Percentiles rank a stretch among this genome's conserved stretches.
Conservation (phyloP, 257 asterid species). For the Penstemon davidsonii region DNA sequence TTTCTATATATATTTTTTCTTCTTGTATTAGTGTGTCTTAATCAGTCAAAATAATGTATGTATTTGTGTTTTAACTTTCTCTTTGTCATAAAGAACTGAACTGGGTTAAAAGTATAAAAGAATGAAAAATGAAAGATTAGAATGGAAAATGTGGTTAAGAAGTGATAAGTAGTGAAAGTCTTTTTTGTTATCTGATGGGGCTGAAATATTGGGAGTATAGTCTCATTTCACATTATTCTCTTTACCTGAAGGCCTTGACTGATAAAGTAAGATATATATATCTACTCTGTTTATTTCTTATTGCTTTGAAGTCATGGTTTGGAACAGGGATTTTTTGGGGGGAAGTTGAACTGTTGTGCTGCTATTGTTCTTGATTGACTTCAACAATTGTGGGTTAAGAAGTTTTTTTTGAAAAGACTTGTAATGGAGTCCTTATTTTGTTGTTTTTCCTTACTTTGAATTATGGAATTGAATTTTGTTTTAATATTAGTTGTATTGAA, state of each 20-base stretch:
- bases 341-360: constrained; percentile 18
- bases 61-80: constrained; percentile 16
- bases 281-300: neutral
- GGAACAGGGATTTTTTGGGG: constrained; percentile 5
- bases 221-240: constrained; percentile 24
- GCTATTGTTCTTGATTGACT: constrained; percentile 16
- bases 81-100: constrained; percentile 18
- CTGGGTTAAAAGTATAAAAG: neutral
- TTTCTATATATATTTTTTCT: constrained; percentile 4
- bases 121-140: too few species aligned
- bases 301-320: constrained; percentile 19
- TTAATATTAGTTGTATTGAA: neutral
- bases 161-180: constrained; percentile 12
- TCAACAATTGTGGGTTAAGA: constrained; percentile 6
- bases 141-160: constrained; percentile 1
- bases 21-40: constrained; percentile 27
- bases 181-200: constrained; percentile 36
- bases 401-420: constrained; percentile 6
- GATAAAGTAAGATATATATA: constrained; percentile 10
- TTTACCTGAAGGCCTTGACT: constrained; percentile 22
- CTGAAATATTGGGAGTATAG: constrained; percentile 20
- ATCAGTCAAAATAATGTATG: constrained; percentile 24
- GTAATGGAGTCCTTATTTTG: neutral
- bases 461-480: constrained; percentile 1
- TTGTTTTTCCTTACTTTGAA: constrained; percentile 26